Base-by-base conservation (phyloP, 345 rosid genomes). In the Hypericum perforatum region DNA sequence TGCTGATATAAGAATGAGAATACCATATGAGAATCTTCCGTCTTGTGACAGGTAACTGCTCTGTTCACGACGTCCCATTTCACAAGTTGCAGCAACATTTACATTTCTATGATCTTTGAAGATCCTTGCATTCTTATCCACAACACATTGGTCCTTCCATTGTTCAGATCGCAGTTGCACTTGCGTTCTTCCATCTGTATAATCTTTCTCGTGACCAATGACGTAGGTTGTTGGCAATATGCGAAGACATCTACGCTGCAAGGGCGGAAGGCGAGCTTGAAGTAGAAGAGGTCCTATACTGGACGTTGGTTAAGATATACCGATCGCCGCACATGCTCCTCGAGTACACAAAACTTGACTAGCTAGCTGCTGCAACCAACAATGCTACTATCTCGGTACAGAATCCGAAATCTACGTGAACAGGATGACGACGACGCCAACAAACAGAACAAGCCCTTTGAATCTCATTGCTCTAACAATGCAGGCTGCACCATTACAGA, bases 211-310 rank as follows among this genome's bases (percentile, higher is more conserved):
- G 9, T 49, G 57, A 6, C 12, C 39, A 36, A 15, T 38, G 60
- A 52, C 65, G 64, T 66, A 75, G 80, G 72, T 63, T 75, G 52
- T 59, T 75, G 22, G 76, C 76, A 0, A 71, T 68, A 45, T 71
- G 80, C n/a, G 80, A 75, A 66, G 73, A 72, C 37, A 71, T 75
- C 36, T 75, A 75, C 12, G 71, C 76, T 7, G 80, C 80, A 39
- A 68, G 80, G 65, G 80, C 74, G 48, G 76, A 71, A 53, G 80
- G 76, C 16, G 80, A 68, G 72, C 76, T 75, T 16, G 71, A 63
- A 50, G 80, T 75, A 11, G 80, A 75, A 51, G 80, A 75, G 57
- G 74, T 75, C 7, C 71, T 75, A 38, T 75, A 71, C 29, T 75
- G 80, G 80, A 71, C 61, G 8, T 49, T 75, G 38, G 76, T 75